These are phyloP conservation scores for Peronospora tabacina DNA, from an alignment of 352 stramenopile genomes.

Conservation along the genomic window DNA sequence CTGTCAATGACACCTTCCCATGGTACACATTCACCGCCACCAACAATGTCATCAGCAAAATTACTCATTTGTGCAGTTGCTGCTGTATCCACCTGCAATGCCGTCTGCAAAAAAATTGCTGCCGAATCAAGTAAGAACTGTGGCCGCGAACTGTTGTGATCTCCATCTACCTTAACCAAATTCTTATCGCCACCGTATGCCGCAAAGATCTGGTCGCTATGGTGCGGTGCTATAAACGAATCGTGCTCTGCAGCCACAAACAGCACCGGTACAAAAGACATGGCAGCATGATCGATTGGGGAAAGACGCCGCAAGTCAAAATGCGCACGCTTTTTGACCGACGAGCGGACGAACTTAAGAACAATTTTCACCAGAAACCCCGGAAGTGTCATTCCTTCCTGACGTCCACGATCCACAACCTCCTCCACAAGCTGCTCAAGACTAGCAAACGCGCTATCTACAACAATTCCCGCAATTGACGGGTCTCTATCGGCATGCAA, in stretches of 20 bases:
- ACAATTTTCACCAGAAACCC: slow-evolving; percentile 88
- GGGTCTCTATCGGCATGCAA: slow-evolving; percentile 95
- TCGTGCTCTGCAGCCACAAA: slow-evolving; percentile 94
- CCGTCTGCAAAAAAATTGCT: slow-evolving; percentile 93
- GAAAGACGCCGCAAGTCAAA: slow-evolving; percentile 80
- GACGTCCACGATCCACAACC: slow-evolving; percentile 92
- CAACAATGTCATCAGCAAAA: slow-evolving; percentile 18
- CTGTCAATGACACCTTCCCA: slow-evolving; percentile 26
- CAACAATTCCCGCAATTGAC: slow-evolving; percentile 94
- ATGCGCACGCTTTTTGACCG: slow-evolving; percentile 86
- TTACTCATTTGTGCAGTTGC: slow-evolving; percentile 17
- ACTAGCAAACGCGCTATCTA: slow-evolving; percentile 96
- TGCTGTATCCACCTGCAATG: slow-evolving; percentile 67
- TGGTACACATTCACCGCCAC: slow-evolving; percentile 32
- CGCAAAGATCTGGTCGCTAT: slow-evolving; percentile 73
- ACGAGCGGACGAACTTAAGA: slow-evolving; percentile 86
- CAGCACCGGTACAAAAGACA: slow-evolving; percentile 94
- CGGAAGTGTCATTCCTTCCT: slow-evolving; percentile 90
- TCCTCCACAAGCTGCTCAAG: slow-evolving; percentile 94
- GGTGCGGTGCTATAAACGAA: slow-evolving; percentile 90
- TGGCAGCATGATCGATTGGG: slow-evolving; percentile 83
- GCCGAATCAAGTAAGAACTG: slow-evolving; percentile 94
- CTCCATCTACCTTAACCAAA: slow-evolving; percentile 94
- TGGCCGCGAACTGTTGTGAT: slow-evolving; percentile 95
- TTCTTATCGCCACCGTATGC: slow-evolving; percentile 98